phyloP scores from a whole-genome alignment of 129 eudicot genomes.

The Arctium minus region DNA sequence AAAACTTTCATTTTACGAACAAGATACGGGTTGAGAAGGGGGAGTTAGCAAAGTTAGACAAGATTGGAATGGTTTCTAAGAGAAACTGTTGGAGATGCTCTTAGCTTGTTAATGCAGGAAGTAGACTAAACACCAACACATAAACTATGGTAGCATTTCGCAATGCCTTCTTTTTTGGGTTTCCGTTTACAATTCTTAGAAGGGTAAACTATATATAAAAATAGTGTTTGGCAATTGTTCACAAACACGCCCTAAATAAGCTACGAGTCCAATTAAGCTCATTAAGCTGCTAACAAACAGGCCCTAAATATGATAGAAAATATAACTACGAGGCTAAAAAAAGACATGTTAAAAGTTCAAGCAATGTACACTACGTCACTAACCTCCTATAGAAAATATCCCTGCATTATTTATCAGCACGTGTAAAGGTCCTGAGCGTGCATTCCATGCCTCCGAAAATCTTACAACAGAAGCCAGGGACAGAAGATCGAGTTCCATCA shows the following conservation, averaged over 20 bases:
- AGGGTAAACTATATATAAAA: background rate
- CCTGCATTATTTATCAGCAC: slow-evolving; percentile 95
- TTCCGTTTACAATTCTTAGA: background rate
- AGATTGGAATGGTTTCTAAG: too few species aligned
- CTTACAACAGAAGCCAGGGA: slow-evolving; percentile 85
- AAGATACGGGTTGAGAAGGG: too few species aligned
- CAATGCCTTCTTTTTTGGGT: background rate
- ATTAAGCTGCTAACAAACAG: too few species aligned
- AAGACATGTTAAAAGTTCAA: background rate
- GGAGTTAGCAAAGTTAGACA: too few species aligned
- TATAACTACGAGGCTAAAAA: background rate
- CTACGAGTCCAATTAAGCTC: too few species aligned
- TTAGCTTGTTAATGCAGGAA: background rate
- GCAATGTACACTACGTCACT: slow-evolving; percentile 20
- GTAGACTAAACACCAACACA: background rate
- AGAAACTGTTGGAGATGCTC: too few species aligned
- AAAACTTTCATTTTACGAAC: too few species aligned
- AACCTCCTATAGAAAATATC: slow-evolving; percentile 91
- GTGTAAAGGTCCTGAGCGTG: slow-evolving; percentile 78
- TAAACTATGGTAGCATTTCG: background rate
- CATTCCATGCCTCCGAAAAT: slow-evolving; percentile 88
- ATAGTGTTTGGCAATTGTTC: background rate
- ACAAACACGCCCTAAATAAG: too few species aligned
- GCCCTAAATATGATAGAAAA: background rate
- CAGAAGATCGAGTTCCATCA: slow-evolving; percentile 85